Base-by-base conservation (phyloP, 306 rosid genomes). In the Nissolia schottii region DNA sequence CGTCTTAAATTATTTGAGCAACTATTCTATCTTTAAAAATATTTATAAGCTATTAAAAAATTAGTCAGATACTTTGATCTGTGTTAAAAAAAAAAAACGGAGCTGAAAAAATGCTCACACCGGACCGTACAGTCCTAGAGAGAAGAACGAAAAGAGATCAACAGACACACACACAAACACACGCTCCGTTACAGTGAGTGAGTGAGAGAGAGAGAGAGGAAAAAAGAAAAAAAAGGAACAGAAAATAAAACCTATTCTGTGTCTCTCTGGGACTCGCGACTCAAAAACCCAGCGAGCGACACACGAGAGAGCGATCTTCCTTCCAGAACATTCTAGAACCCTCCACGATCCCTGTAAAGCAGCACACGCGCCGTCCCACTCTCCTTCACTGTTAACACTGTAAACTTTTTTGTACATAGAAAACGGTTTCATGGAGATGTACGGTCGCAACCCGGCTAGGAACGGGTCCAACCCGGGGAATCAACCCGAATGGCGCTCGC, bases 401-500 rank as follows among this genome's bases (percentile, higher is more conserved):
- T 67, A 56, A 5, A 29, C 61, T 51, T n/a, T n/a, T n/a, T n/a
- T 74, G 75, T 80, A 80, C 81, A 71, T 13, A 63, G 15, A 7
- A 41, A 58, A 69, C 69, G 41, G 63, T 43, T 49, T 6, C 27
- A 89, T 89, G 96, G 90, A 86, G 34, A 46, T 92, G 71, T 92
- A 89, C 86, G 96, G 87, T 12, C 90, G 85, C 28, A 79, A 50
- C 77, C 84, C 86, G 29, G 82, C 66, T 2, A 80, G 90, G 64
- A 92, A 84, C 38, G 93, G 86, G 74, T 81, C 93, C 9, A 86
- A 86, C 67, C 77, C 84, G 73, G 79, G 23, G 5, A 80, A 74
- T 46, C 90, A 81, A 62, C 73, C 81, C 63, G 94, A 89, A 81
- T 92, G 96, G 97, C 82, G 75, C 74, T 81, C 89, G 15, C 80